These are phyloP conservation scores for Zoysia matrella DNA, from an alignment of 202 grass and related monocot species.

Conservation along the genomic window DNA sequence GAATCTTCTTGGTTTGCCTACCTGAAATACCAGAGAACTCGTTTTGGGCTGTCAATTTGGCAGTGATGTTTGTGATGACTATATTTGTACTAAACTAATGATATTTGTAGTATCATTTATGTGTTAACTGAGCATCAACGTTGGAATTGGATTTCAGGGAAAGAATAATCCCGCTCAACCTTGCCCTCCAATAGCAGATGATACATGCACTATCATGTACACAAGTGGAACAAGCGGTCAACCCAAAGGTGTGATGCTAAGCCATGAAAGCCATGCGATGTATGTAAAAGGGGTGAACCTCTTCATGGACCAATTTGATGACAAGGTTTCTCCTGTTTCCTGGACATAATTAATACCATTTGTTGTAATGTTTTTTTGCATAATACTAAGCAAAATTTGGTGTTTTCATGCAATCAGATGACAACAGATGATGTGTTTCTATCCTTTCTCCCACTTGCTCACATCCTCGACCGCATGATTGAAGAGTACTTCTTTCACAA, in stretches of 20 bases:
- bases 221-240: conserved; percentile 96
- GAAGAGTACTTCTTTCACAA: conserved; percentile 99
- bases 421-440: conserved; percentile 93
- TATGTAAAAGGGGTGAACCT: conserved; percentile 82
- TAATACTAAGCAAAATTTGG: conserved; percentile 20
- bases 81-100: conserved; percentile 14
- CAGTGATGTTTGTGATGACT: conserved; percentile 9
- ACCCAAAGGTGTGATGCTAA: conserved; percentile 93
- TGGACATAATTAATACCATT: background rate
- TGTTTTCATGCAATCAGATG: conserved; percentile 71
- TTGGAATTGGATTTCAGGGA: conserved; percentile 62
- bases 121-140: conserved; percentile 33
- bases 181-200: conserved; percentile 62
- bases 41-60: conserved; percentile 20
- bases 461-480: conserved; percentile 94
- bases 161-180: conserved; percentile 66
- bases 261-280: conserved; percentile 72
- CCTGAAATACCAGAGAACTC: conserved; percentile 27
- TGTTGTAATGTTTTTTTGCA: background rate
- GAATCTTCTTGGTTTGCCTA: conserved; percentile 1
- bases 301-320: conserved; percentile 87
- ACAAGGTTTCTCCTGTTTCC: conserved; percentile 65
- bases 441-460: conserved; percentile 95
- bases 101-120: conserved; percentile 30
- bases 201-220: conserved; percentile 98